phyloP scores from a whole-genome alignment of 2,329 filamentous ascomycete species.

The Malbranchea zuffiana region DNA sequence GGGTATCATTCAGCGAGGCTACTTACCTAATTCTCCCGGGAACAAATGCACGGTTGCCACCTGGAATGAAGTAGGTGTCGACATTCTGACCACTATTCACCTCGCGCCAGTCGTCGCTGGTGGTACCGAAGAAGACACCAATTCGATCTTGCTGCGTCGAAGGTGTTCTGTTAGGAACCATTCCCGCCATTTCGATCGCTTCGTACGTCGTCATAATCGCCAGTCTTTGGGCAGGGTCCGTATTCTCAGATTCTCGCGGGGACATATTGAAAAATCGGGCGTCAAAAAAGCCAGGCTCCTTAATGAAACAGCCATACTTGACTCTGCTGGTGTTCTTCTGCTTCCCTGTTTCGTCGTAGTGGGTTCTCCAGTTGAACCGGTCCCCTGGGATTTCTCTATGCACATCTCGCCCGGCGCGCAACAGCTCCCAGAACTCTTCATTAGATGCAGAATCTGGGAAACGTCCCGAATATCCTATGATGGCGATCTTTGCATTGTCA shows the following conservation, averaged over 20 bases:
- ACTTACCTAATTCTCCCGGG: conserved; percentile 40
- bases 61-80: conserved; percentile 57
- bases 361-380: conserved; percentile 24
- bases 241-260: conserved; percentile 61
- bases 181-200: conserved; percentile 70
- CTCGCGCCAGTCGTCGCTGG: conserved; percentile 66
- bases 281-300: conserved; percentile 62
- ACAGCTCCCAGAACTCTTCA: conserved; percentile 16
- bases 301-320: conserved; percentile 23
- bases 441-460: neutral
- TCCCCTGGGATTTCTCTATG: conserved; percentile 22
- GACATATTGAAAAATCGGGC: conserved; percentile 74
- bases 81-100: conserved; percentile 58
- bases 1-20: too few species aligned
- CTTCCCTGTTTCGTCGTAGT: conserved; percentile 15
- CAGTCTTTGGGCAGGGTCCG: conserved; percentile 64
- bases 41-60: conserved; percentile 50
- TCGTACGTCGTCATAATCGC: conserved; percentile 69
- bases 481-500: conserved; percentile 13
- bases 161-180: conserved; percentile 60
- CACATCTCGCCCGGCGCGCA: conserved; percentile 18
- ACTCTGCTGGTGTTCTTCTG: conserved; percentile 14
- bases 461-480: conserved; percentile 7
- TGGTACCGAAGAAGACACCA: conserved; percentile 64
- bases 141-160: conserved; percentile 55